phyloP scores from a whole-genome alignment of 768 basidiomycete species.

The Calocybe gangraenosa region DNA sequence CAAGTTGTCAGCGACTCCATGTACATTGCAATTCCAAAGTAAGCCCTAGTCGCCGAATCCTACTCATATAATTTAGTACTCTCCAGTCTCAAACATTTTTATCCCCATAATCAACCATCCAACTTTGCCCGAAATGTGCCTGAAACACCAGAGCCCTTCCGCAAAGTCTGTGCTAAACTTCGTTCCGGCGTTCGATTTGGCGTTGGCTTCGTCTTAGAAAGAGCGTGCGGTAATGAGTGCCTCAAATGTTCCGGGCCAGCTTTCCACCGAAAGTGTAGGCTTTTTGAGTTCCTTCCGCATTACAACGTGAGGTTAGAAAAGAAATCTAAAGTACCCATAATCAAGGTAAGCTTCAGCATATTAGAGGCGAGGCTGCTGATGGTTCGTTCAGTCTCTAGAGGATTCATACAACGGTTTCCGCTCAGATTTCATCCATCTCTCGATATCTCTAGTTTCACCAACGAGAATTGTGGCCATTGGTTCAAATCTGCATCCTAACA shows the following conservation, averaged over 20 bases:
- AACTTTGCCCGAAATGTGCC: conserved; percentile 13
- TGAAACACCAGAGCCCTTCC: conserved; percentile 29
- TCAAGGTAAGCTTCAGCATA: conserved; percentile 37
- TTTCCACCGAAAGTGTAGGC: conserved; percentile 75
- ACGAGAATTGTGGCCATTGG: conserved; percentile 25
- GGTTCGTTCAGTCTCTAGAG: conserved; percentile 30
- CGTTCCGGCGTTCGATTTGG: conserved; percentile 85
- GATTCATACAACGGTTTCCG: conserved; percentile 90
- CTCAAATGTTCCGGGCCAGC: conserved; percentile 50
- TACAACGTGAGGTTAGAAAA: conserved; percentile 63
- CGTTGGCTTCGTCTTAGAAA: conserved; percentile 76
- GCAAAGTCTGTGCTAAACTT: conserved; percentile 82
- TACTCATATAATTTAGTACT: not conserved
- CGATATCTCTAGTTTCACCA: conserved; percentile 77
- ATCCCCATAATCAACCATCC: conserved; percentile 15
- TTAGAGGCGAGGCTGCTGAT: not conserved
- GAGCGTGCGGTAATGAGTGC: conserved; percentile 75
- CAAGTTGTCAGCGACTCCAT: conserved; percentile 81
- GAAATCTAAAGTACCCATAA: conserved; percentile 35
- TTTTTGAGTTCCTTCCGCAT: conserved; percentile 80
- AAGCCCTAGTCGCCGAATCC: conserved; percentile 23
- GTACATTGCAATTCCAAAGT: conserved; percentile 85
- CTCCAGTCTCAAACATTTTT: conserved; percentile 19
- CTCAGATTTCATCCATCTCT: conserved; percentile 91
- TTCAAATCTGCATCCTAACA: conserved; percentile 44